A percentile compares a stretch with the other conserved stretches of the same genome.
These are phyloP conservation scores for Gorgonomyces haynaldii DNA, from an alignment of 192 early-diverging fungal species.

Conservation along the genomic window DNA sequence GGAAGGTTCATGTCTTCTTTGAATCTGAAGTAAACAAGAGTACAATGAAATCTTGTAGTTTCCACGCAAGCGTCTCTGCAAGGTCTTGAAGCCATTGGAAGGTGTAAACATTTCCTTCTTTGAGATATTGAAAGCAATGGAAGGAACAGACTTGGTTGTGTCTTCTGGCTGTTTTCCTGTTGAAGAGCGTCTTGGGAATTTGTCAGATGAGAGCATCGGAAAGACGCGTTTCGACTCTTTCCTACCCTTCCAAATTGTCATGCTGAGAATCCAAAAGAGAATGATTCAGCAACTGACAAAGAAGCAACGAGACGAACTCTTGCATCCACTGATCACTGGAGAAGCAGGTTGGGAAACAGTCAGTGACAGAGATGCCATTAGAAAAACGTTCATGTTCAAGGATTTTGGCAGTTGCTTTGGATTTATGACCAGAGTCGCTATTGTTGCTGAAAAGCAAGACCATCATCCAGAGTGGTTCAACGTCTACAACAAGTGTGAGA, in stretches of 20 bases:
- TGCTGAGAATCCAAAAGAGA: too few relatives aligned
- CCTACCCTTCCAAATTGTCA: too few relatives aligned
- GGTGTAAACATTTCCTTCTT: conserved; percentile 46
- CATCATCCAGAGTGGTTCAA: conserved; percentile 88
- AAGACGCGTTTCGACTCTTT: too few relatives aligned
- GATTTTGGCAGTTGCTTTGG: conserved; percentile 83
- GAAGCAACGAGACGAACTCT: too few relatives aligned
- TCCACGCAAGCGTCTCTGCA: conserved; percentile 33
- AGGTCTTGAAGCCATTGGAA: conserved; percentile 36
- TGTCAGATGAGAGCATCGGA: too few relatives aligned
- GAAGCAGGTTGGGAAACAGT: too few relatives aligned
- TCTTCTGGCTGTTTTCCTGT: not conserved
- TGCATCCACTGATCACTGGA: too few relatives aligned
- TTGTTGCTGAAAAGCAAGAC: conserved; percentile 80
- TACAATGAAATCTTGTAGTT: conserved; percentile 40
- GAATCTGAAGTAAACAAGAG: conserved; percentile 23
- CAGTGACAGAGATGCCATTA: too few relatives aligned
- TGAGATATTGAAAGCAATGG: conserved; percentile 38
- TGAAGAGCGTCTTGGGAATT: too few relatives aligned
- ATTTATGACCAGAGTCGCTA: conserved; percentile 88
- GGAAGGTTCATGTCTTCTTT: conserved; percentile 44
- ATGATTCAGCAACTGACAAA: too few relatives aligned
- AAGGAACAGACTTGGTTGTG: conserved; percentile 12
- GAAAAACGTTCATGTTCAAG: conserved; percentile 67
- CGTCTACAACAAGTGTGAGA: conserved; percentile 86